These are phyloP conservation scores for Soucietia sequanensis DNA, from an alignment of 805 yeast genomes.

Conservation along the genomic window DNA sequence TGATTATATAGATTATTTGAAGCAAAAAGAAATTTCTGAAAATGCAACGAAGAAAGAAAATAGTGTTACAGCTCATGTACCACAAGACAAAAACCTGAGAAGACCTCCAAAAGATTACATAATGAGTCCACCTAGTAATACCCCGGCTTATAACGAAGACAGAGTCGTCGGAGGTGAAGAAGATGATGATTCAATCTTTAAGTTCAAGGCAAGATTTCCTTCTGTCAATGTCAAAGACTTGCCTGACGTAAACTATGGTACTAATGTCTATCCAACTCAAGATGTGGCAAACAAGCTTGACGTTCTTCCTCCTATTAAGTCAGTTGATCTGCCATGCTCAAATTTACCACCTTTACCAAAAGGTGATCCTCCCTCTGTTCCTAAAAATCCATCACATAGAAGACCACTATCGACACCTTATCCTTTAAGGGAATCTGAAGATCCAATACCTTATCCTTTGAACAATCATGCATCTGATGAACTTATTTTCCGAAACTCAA, in stretches of 20 bases:
- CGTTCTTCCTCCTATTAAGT: no score
- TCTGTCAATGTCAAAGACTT: slow-evolving; percentile 1
- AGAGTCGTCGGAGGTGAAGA: neutral
- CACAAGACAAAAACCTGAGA: neutral
- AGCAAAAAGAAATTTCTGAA: slow-evolving; percentile 25
- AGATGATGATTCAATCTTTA: neutral
- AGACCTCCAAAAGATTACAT: neutral
- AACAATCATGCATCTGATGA: neutral
- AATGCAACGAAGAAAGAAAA: slow-evolving; percentile 1
- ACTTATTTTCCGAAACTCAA: neutral
- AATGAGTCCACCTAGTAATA: neutral
- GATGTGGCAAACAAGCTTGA: neutral
- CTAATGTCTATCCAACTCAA: neutral
- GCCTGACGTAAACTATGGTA: no score
- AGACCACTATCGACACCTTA: neutral
- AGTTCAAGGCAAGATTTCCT: slow-evolving; percentile 6
- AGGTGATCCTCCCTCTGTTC: slow-evolving; percentile 1
- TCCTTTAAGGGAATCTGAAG: neutral
- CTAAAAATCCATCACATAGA: neutral
- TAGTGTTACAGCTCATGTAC: no score
- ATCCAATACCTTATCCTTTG: neutral
- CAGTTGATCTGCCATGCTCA: no score
- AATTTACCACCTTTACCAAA: slow-evolving; percentile 1
- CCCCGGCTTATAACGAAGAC: neutral
- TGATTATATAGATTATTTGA: slow-evolving; percentile 37